These are phyloP conservation scores for Hypoxylon cercidicola DNA, from an alignment of 495 filamentous ascomycete genomes.

Conservation along the genomic window DNA sequence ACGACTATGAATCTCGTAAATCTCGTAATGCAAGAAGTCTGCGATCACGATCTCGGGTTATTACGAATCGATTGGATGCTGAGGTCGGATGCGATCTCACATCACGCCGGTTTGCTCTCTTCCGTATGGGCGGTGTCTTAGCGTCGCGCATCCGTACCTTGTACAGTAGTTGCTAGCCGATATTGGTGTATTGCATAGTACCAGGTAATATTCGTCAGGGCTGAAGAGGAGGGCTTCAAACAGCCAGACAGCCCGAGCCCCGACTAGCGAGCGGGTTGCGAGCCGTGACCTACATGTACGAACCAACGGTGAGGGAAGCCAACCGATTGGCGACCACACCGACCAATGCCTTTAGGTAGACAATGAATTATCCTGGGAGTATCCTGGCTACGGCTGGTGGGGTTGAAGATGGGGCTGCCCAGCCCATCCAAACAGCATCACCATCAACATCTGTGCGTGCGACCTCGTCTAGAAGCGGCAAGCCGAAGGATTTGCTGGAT, in stretches of 20 bases:
- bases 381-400: conserved; percentile 37
- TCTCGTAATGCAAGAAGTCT: conserved; percentile 31
- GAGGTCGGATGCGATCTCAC: conserved; percentile 5
- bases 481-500: conserved; percentile 16
- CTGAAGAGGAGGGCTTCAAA: conserved; percentile 15
- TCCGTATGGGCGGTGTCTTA: conserved; percentile 17
- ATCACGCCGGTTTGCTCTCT: conserved; percentile 17
- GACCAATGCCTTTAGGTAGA: conserved; percentile 21
- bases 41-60: conserved; percentile 34
- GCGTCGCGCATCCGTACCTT: conserved; percentile 23
- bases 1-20: conserved; percentile 34
- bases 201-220: not conserved
- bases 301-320: conserved; percentile 19
- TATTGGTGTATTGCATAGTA: not conserved
- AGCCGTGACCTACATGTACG: no score
- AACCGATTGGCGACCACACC: conserved; percentile 36
- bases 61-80: conserved; percentile 20
- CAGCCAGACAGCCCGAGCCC: conserved; percentile 11
- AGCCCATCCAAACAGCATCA: conserved; percentile 17
- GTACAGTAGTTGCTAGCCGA: no score
- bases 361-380: conserved; percentile 25
- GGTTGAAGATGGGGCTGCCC: not conserved
- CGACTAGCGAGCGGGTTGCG: not conserved
- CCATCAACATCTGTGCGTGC: conserved; percentile 17
- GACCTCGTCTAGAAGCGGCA: conserved; percentile 16